These are phyloP conservation scores for Aspergillus pseudotamarii DNA, from an alignment of 2,329 filamentous ascomycete species.

Conservation along the genomic window DNA sequence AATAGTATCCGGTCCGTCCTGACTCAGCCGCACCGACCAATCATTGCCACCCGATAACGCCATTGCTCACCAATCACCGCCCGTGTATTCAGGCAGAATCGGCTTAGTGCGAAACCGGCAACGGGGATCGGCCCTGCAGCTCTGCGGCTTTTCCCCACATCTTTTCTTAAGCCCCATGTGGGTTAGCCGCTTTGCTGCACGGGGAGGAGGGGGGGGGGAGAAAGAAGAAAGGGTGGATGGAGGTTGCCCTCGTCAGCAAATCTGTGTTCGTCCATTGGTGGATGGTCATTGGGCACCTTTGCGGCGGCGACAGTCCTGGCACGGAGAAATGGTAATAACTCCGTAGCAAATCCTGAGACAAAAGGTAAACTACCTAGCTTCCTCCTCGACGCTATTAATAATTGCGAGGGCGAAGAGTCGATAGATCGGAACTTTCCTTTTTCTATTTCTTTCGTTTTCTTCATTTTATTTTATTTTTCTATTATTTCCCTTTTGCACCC, in stretches of 20 bases:
- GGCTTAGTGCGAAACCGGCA: constrained; percentile 27
- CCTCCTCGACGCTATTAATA: background rate
- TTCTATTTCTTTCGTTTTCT: background rate
- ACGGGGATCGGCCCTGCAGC: constrained; percentile 33
- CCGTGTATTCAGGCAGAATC: constrained; percentile 7
- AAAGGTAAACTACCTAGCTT: no score
- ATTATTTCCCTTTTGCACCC: background rate
- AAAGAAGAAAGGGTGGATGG: no score
- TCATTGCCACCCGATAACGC: constrained; percentile 29
- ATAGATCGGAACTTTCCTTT: background rate
- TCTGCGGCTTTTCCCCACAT: constrained; percentile 25
- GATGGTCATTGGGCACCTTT: constrained; percentile 13
- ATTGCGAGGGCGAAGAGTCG: background rate
- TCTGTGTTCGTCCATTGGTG: background rate
- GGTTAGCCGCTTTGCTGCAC: background rate
- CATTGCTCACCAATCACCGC: constrained; percentile 26
- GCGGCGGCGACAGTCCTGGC: constrained; percentile 2
- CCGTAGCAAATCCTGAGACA: background rate
- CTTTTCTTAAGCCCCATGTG: constrained; percentile 6
- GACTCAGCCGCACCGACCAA: constrained; percentile 20
- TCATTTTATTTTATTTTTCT: background rate
- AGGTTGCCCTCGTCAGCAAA: constrained; percentile 5
- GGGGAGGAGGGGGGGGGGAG: background rate
- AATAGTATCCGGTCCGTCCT: background rate
- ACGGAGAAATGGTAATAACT: background rate